phyloP scores from a whole-genome alignment of 371 early-diverging fungal species.

The Blastocladiella emersonii region DNA sequence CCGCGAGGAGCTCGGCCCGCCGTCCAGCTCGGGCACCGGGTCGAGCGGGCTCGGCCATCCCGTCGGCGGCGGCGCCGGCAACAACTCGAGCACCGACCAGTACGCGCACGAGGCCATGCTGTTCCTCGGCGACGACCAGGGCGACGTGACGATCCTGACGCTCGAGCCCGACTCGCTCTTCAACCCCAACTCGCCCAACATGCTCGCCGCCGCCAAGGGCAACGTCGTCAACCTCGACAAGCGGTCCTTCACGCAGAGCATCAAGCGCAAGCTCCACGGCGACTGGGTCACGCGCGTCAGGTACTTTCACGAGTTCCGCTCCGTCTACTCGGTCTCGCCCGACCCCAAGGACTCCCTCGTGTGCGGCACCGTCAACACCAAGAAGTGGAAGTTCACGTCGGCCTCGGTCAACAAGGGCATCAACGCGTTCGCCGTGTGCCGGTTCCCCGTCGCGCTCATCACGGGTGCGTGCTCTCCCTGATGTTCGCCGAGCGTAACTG shows the following conservation, averaged over 20 bases:
- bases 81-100: background rate
- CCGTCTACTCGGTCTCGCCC: slow-evolving; percentile 25
- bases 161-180: background rate
- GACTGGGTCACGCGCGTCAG: slow-evolving; percentile 30
- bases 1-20: background rate
- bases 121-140: background rate
- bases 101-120: background rate
- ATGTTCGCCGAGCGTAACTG: background rate
- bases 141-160: background rate
- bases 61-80: background rate
- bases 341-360: slow-evolving; percentile 26
- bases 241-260: background rate
- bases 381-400: slow-evolving; percentile 21
- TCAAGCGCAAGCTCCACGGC: slow-evolving; percentile 21
- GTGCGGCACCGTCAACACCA: slow-evolving; percentile 17
- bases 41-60: background rate
- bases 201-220: background rate
- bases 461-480: slow-evolving; percentile 17
- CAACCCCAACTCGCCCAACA: background rate
- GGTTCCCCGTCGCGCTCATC: slow-evolving; percentile 27
- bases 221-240: background rate
- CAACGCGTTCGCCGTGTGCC: slow-evolving; percentile 24
- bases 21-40: too few relatives aligned
- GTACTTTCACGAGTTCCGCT: slow-evolving; percentile 24
- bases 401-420: slow-evolving; percentile 27